Conservation (phyloP, 2,329 filamentous ascomycete species). For the Biscogniauxia sp. region DNA sequence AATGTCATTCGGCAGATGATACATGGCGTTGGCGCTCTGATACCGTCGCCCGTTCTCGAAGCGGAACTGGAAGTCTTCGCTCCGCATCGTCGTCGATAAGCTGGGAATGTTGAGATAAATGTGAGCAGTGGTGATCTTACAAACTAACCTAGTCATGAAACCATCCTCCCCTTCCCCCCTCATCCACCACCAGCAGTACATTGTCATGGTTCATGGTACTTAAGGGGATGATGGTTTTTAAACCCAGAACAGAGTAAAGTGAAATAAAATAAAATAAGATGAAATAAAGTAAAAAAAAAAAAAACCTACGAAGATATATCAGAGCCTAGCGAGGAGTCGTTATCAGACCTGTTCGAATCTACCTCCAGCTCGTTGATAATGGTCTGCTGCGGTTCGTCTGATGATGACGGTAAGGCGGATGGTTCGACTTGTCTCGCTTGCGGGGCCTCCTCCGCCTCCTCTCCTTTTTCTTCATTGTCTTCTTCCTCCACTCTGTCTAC, state of each 20-base stretch:
- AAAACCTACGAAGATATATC: slow-evolving; percentile 17
- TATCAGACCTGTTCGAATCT: slow-evolving; percentile 14
- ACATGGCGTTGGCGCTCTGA: slow-evolving; percentile 18
- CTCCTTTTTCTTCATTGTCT: too few relatives aligned
- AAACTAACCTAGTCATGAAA: not conserved
- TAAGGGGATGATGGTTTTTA: too few relatives aligned
- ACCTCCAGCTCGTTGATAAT: slow-evolving; percentile 15
- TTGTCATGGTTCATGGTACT: too few relatives aligned
- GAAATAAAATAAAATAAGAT: not conserved
- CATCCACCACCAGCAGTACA: too few relatives aligned
- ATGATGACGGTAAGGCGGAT: too few relatives aligned
- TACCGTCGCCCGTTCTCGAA: slow-evolving; percentile 19
- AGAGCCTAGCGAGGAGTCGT: slow-evolving; percentile 19
- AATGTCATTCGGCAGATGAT: slow-evolving; percentile 21
- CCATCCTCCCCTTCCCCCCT: too few relatives aligned
- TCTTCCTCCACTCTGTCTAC: not conserved
- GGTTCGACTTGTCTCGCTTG: not conserved
- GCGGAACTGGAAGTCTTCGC: slow-evolving; percentile 12
- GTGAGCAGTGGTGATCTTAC: not conserved
- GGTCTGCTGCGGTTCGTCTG: not conserved
- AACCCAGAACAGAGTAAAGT: too few relatives aligned
- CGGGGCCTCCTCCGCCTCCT: not conserved
- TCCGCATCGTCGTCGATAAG: slow-evolving; percentile 17
- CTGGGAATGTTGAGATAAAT: slow-evolving; percentile 1
- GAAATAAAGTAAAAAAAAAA: too few relatives aligned